Evolutionary conservation across 352 stramenopile genomes (phyloP), one percentile per base, ranked within the genome.

Genomic region (Phytophthora aleatoria): DNA sequence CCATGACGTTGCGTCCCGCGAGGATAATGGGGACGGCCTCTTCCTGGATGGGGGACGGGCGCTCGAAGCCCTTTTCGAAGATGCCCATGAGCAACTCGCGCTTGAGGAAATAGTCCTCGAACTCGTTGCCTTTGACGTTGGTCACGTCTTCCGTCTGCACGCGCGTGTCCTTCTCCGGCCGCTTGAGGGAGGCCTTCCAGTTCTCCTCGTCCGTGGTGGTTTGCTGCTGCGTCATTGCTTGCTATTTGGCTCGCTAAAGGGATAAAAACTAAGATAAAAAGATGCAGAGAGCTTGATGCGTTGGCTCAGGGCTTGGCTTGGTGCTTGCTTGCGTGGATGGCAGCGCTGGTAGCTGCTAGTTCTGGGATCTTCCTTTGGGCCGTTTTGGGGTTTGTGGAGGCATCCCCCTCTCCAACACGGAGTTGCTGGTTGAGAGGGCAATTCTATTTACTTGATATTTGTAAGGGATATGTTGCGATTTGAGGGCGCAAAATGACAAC

Each of bases 51-150:
- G 98, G 97, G 31, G 94, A 99, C 33, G 98, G 98, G 36, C 97
- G 97, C 71, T 99, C 98, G 74, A 99, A 99, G 24, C 97, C 98
- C 73, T 99, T 99, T 71, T 99, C 97, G 64, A 99, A 99, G 76
- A 99, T 99, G 53, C 97, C 98, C 96, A 99, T 99, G 26, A 99
- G 79, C 51, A 99, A 84, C 66, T 99, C 97, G 51, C 96, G 87
- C 82, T 99, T 99, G 55, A 99, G 86, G 69, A 99, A 99, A 76
- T 99, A 99, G 76, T 99, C 97, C 88, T 99, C 97, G 81, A 99
- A 99, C 50, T 99, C 97, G 69, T 99, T 97, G 70, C 97, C 97
- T 73, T 99, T 99, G 49, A 98, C 98, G 72, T 98, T 97, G 49
- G 97, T 99, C 64, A 99, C 97, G 82, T 99, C 97, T 78, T 96